These are phyloP conservation scores for Blastocystis hominis DNA, from an alignment of 352 stramenopile genomes.

Conservation along the genomic window DNA sequence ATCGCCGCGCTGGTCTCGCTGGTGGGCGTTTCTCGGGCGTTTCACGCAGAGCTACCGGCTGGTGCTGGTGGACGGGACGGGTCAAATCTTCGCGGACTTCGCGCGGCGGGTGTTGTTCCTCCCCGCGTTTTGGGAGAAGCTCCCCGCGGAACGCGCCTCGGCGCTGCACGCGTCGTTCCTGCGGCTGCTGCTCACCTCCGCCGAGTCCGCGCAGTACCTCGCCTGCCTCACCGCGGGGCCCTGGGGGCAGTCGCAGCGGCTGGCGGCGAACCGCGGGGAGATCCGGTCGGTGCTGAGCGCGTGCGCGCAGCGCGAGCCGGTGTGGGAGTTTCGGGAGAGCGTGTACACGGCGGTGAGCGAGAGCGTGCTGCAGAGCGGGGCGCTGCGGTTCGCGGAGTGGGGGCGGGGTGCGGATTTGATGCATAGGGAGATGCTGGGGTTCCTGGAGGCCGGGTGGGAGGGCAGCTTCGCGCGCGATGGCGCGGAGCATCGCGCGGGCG, in stretches of 20 bases:
- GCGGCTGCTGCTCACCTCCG: background rate
- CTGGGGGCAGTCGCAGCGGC: background rate
- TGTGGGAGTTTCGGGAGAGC: background rate
- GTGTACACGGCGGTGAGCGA: background rate
- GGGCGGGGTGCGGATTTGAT: background rate
- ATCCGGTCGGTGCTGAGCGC: background rate
- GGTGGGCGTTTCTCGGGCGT: background rate
- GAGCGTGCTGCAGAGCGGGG: background rate
- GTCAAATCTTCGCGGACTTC: background rate
- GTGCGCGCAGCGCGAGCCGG: background rate
- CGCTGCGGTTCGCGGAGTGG: background rate
- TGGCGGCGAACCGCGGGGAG: background rate
- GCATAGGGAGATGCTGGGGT: background rate
- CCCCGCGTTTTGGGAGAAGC: background rate
- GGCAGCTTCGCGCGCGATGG: background rate
- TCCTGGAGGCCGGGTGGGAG: background rate
- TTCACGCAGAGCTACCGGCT: background rate
- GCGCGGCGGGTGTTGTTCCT: background rate
- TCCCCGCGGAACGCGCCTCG: background rate
- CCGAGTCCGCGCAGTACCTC: background rate
- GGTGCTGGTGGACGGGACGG: background rate
- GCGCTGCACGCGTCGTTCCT: background rate
- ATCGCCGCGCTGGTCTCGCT: background rate
- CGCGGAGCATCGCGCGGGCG: background rate
- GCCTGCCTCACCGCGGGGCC: background rate